Evolutionary conservation across 306 rosid genomes (phyloP).

Genomic region (Cucumis melo): DNA sequence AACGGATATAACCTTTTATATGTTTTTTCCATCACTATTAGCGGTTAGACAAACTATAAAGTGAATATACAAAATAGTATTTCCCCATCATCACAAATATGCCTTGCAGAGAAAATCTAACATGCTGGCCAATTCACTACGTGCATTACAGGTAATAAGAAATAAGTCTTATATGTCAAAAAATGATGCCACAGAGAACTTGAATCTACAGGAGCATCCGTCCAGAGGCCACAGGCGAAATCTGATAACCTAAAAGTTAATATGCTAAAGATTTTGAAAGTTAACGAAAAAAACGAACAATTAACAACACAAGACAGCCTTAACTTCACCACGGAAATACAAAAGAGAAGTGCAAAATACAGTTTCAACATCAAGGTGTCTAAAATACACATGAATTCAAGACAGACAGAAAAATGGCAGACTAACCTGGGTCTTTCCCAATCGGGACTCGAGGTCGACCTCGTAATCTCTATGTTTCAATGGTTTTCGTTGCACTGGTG

Average conservation of each 20-base stretch:
- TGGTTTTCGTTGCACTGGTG: slow-evolving; percentile 82
- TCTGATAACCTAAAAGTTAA: neutral
- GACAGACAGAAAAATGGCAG: neutral
- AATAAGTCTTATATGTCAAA: neutral
- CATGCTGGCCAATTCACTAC: neutral
- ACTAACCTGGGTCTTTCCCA: slow-evolving; percentile 87
- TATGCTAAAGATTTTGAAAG: neutral
- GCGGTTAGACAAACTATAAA: neutral
- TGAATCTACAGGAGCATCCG: neutral
- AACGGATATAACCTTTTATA: neutral
- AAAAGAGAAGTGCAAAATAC: neutral
- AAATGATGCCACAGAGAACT: neutral
- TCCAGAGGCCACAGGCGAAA: neutral
- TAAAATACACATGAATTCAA: neutral
- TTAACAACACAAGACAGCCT: neutral
- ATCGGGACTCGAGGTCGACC: slow-evolving; percentile 88
- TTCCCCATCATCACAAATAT: neutral
- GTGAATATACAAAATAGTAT: neutral
- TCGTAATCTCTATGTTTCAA: slow-evolving; percentile 93
- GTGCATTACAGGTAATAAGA: neutral
- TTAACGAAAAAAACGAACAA: neutral
- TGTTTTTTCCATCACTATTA: neutral
- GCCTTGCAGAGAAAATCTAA: neutral
- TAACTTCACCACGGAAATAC: neutral
- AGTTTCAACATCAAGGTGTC: neutral